Evolutionary conservation across 2,329 filamentous ascomycete genomes (phyloP), one percentile per base, ranked within the genome.

Genomic region (Alternaria viburni): DNA sequence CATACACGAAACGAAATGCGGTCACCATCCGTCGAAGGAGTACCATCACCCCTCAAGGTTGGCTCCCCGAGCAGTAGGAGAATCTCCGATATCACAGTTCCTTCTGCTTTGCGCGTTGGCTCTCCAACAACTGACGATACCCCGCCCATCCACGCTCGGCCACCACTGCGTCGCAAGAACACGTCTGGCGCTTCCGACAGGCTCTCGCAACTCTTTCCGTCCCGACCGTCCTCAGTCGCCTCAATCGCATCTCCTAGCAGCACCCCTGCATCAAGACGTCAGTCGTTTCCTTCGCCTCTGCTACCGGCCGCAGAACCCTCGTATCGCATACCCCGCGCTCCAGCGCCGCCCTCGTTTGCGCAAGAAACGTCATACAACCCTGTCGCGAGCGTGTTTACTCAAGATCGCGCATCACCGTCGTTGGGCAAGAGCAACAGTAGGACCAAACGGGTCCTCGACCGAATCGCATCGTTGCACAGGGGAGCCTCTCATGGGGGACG

Each of bases 151-250:
- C 59, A 69, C 19, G 50, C 60, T 52, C 71, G 74, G 47, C 76
- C 77, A 54, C 64, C 69, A 8, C 69, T 74, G 32, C 60, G 41
- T 41, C 75, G 71, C 36, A 70, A 74, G 59, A 73, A 69, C 26
- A 78, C 74, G 1, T 77, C 76, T 6, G 73, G 71, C 2, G 69
- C 68, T 4, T 79, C 77, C 19, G 71, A 75, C 49, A 71, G 75
- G 50, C 71, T 80, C 7, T 77, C 77, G n/a, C 75, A 77, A 57
- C 69, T 79, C n/a, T 80, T 79, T 49, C 78, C 76, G 13, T 78
- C 77, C 13, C 72, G 74, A 12, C 74, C 75, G 5, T 63, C 70
- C 2, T 77, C 77, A 19, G 56, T 70, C 21, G 71, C 70, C 1
- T 75, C 77, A 4, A 62, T 68, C 19, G 72, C 63, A 30, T 64